Evolutionary conservation across 306 rosid genomes (phyloP), one percentile per base, ranked within the genome.

Genomic region (Prunus salicina): DNA sequence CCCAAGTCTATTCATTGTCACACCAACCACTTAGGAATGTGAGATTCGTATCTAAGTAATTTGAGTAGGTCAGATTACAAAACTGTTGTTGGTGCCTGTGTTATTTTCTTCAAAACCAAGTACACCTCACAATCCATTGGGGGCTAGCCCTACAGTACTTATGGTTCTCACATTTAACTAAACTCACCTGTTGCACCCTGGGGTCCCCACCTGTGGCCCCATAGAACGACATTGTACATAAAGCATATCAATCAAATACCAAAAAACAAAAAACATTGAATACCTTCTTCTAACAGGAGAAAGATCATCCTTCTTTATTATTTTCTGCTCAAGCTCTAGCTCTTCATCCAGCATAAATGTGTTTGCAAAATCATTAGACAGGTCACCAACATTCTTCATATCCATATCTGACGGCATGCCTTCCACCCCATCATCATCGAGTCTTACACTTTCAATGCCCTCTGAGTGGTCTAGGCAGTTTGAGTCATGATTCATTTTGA

Each of bases 291-390:
- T 80, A 77, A 57, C 43, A 49, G 87, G 85, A 82, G 88, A 85
- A 79, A 53, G 49, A 68, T 80, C 87, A 57, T 79, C 84, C 70
- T 87, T 90, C 70, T 87, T 90, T 66, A 69, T 57, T 73, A 71
- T 69, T 81, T 84, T 88, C 79, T 87, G 95, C 84, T 92, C 99
- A 16, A 89, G 83, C 79, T 95, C 99, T 22, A 95, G 86, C 87
- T 95, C 99, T 83, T 95, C 99, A 72, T 95, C 99, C 12, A 95
- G 90, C 99, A 95, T 82, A 87, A 95, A 95, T 56, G 99, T 91
- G 79, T 85, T 86, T 41, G 89, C 82, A 83, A 95, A 95, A 86
- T 95, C 96, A 79, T 84, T 84, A 12, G 92, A 84, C 61, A 83
- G 85, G 55, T 86, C 90, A 71, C 79, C 82, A 63, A 82, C 77